Conservation (phyloP, 352 stramenopile species). For the Globisporangium nagaii region DNA sequence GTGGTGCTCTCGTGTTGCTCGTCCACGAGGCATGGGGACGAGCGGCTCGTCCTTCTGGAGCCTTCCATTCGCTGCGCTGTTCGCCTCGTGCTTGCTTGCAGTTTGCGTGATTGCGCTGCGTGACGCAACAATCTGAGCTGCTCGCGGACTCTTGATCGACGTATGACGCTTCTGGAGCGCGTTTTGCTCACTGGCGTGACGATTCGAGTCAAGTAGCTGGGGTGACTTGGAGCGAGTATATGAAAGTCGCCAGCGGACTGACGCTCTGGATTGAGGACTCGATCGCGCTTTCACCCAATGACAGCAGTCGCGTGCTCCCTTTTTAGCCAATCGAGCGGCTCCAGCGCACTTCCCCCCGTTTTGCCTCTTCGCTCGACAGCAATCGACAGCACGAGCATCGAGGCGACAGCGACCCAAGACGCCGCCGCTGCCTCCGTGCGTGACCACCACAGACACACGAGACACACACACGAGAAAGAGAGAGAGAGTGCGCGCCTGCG, state of each 20-base stretch:
- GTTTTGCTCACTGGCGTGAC: too few relatives aligned
- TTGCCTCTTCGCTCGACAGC: not conserved
- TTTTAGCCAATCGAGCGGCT: conserved; percentile 25
- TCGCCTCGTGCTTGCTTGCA: not conserved
- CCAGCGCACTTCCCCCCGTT: conserved; percentile 3
- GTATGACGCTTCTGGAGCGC: not conserved
- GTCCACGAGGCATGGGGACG: too few relatives aligned
- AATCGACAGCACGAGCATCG: too few relatives aligned
- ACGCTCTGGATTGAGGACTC: too few relatives aligned
- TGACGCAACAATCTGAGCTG: not conserved
- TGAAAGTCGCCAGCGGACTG: too few relatives aligned
- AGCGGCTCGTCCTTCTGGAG: conserved; percentile 1
- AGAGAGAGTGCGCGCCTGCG: not conserved
- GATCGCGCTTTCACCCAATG: too few relatives aligned
- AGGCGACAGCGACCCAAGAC: not conserved
- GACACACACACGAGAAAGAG: not conserved
- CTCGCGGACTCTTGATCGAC: not conserved
- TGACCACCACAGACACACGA: not conserved
- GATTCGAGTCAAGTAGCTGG: too few relatives aligned
- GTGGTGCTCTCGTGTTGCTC: not conserved
- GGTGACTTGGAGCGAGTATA: too few relatives aligned
- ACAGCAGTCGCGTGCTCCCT: too few relatives aligned
- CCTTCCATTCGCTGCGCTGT: not conserved
- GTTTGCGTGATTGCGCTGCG: not conserved
- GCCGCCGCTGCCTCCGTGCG: not conserved